Base-by-base conservation (phyloP, 2,329 filamentous ascomycete genomes). In the Aphanocladium album region DNA sequence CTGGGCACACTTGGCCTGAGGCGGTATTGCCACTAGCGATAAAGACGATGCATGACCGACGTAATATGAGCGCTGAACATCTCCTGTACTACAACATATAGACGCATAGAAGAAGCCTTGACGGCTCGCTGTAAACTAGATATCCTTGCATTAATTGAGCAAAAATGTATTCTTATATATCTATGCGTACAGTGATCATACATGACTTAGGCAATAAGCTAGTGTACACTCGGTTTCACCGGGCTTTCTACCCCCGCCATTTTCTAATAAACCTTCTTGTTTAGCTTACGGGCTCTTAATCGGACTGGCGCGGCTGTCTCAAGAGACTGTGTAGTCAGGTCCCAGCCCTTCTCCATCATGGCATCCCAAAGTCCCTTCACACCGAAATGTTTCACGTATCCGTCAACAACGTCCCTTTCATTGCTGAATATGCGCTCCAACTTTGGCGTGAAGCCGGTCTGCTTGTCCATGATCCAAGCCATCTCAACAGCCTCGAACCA, bases 1-100 rank as follows among this genome's bases (percentile, higher is more conserved):
- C 37, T 78, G 77, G 39, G 64, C 79, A 0, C 84, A 83, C 2
- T 54, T 87, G 59, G 76, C 74, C 12, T 87, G 67, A 70, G 39
- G 54, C 17, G 6, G 16, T n/a, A 16, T 12, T 2, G 27, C n/a
- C 12, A 17, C 16, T 11, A n/a, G 8, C 53, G 30, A 37, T 23
- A 25, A 19, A 30, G 21, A 33, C 23, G 21, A 41, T 9, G 25
- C 25, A 57, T 21, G 47, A 53, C 52, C 14, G 30, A 35, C 11
- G 45, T 41, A 60, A 27, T 21, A 4, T 5, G 30, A 33, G 27
- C 21, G 35, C 23, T 45, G 47, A 61, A 45, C 45, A 57, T 61
- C 46, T 55, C 55, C 49, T 62, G 50, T 54, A 62, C 55, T 23
- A 58, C 47, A 52, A 35, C 37, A 46, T 39, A 39, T 60, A 46